phyloP scores from a whole-genome alignment of 1,139 yeast species.

The Kazachstania sp. region DNA sequence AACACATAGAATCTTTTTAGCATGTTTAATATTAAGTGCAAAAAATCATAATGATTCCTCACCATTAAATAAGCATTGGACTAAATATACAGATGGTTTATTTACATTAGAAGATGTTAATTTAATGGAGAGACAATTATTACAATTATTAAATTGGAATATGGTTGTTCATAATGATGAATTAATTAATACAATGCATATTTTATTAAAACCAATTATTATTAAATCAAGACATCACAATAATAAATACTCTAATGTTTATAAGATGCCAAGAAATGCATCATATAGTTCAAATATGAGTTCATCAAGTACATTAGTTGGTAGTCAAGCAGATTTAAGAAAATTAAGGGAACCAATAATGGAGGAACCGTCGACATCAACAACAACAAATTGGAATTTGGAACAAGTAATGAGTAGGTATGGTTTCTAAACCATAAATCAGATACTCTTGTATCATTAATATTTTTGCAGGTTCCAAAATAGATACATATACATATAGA shows the following conservation, averaged over 20 bases:
- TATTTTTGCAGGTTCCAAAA: too few relatives aligned
- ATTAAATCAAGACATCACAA: background rate
- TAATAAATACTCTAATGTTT: background rate
- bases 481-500: too few relatives aligned
- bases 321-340: conserved; percentile 1
- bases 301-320: conserved; percentile 16
- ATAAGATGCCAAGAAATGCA: conserved; percentile 14
- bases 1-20: conserved; percentile 64
- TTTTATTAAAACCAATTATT: conserved; percentile 50
- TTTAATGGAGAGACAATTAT: conserved; percentile 70
- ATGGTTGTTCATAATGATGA: conserved; percentile 48
- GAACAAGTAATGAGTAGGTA: conserved; percentile 1
- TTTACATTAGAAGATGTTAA: conserved; percentile 62
- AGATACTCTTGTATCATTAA: too few relatives aligned
- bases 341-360: background rate
- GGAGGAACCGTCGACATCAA: background rate
- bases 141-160: conserved; percentile 64
- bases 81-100: conserved; percentile 64
- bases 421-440: too few relatives aligned
- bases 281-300: conserved; percentile 20
- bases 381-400: background rate
- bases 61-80: conserved; percentile 73
- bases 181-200: conserved; percentile 39
- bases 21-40: conserved; percentile 62
- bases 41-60: conserved; percentile 71